These are phyloP conservation scores for Fusarium annulatum DNA, from an alignment of 2,329 filamentous ascomycete genomes.

Conservation along the genomic window DNA sequence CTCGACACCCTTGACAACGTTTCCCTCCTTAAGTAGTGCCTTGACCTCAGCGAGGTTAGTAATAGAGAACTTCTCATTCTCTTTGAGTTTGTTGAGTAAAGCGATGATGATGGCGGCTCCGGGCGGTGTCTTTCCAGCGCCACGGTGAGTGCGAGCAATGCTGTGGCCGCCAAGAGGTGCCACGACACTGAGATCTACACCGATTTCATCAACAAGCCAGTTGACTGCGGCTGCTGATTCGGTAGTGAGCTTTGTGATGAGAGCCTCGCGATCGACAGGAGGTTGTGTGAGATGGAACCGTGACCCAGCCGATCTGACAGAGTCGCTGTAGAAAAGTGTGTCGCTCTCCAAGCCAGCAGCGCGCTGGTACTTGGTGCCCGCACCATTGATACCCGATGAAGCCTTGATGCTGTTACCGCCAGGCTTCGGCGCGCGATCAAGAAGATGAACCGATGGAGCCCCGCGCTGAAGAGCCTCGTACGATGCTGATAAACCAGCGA, in stretches of 20 bases:
- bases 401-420: conserved; percentile 76
- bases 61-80: conserved; percentile 62
- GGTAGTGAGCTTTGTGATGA: conserved; percentile 62
- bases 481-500: conserved; percentile 71
- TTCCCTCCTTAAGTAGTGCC: conserved; percentile 54
- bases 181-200: conserved; percentile 68
- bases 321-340: conserved; percentile 64
- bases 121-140: conserved; percentile 65
- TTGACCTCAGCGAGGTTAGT: conserved; percentile 65
- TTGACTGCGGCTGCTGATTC: conserved; percentile 61
- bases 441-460: conserved; percentile 62
- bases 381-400: conserved; percentile 74
- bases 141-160: conserved; percentile 59
- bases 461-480: conserved; percentile 64
- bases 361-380: conserved; percentile 67
- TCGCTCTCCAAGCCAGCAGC: conserved; percentile 50
- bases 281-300: conserved; percentile 46
- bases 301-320: conserved; percentile 65
- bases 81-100: conserved; percentile 63
- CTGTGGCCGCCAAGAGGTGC: conserved; percentile 70
- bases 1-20: conserved; percentile 62
- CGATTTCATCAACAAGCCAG: conserved; percentile 68
- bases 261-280: conserved; percentile 51
- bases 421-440: conserved; percentile 69
- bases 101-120: conserved; percentile 68